Conservation (phyloP, 2,329 filamentous ascomycete species). For the Talaromyces amestolkiae region DNA sequence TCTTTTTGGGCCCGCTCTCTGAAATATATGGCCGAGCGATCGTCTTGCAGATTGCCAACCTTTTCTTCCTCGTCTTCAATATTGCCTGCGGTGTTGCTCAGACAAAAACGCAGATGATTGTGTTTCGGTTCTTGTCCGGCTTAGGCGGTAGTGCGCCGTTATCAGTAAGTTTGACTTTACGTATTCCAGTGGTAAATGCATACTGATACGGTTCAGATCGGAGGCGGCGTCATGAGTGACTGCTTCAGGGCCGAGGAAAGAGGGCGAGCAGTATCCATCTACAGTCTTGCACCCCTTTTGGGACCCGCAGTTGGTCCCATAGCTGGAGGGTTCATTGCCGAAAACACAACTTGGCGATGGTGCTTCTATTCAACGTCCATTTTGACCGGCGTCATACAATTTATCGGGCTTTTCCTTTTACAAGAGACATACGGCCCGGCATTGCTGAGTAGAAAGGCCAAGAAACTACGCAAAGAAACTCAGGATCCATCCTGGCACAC, state of each 20-base stretch:
- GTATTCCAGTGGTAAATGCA: not conserved
- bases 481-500: conserved; percentile 39
- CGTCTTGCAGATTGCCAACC: conserved; percentile 55
- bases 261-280: conserved; percentile 58
- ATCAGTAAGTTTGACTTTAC: conserved; percentile 37
- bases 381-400: conserved; percentile 59
- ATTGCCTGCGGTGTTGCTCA: conserved; percentile 58
- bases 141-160: conserved; percentile 59
- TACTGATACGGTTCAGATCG: conserved; percentile 34
- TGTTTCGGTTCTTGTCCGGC: conserved; percentile 58
- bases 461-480: conserved; percentile 45
- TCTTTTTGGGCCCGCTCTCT: conserved; percentile 53
- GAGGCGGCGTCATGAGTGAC: conserved; percentile 55
- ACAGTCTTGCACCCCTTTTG: conserved; percentile 58
- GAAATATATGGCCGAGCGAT: conserved; percentile 57
- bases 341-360: conserved; percentile 69
- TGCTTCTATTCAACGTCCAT: conserved; percentile 68
- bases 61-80: conserved; percentile 59
- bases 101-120: conserved; percentile 54
- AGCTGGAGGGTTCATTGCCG: conserved; percentile 60
- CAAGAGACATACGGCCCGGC: conserved; percentile 66
- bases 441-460: conserved; percentile 59
- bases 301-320: conserved; percentile 63
- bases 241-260: conserved; percentile 60
- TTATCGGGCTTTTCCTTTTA: conserved; percentile 60